Conservation (phyloP, 441 rosid genomes). For the Erysimum cheiri region DNA sequence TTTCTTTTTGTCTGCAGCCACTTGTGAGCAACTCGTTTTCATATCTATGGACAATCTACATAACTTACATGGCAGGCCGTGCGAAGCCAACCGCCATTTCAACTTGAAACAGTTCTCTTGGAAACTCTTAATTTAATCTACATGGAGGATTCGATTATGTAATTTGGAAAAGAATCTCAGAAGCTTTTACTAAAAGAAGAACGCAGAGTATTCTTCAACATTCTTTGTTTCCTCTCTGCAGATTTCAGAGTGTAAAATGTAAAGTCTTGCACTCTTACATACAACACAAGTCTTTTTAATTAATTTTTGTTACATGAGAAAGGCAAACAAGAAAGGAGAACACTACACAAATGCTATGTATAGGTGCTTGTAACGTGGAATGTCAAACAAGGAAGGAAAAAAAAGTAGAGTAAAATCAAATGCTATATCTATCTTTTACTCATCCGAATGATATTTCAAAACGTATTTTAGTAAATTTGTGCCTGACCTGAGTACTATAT, state of each 20-base stretch:
- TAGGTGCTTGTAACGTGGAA: no score
- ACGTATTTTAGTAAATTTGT: no score
- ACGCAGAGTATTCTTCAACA: background rate
- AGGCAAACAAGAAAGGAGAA: background rate
- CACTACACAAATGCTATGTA: background rate
- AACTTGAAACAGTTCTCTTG: constrained; percentile 40
- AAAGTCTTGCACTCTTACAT: background rate
- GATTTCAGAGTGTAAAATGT: constrained; percentile 9
- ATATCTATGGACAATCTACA: constrained; percentile 82
- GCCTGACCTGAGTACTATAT: no score
- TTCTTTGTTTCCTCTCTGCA: constrained; percentile 8
- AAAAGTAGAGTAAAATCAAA: no score
- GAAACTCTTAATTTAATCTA: background rate
- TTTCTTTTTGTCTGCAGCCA: constrained; percentile 62
- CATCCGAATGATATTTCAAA: no score
- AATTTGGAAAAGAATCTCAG: background rate
- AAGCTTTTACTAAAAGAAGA: constrained; percentile 5
- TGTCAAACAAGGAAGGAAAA: accelerated
- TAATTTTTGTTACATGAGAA: background rate
- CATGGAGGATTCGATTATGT: background rate
- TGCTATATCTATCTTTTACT: no score
- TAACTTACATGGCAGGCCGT: constrained; percentile 83
- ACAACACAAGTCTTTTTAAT: background rate
- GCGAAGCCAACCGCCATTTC: constrained; percentile 52
- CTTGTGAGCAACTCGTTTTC: constrained; percentile 91